These are phyloP conservation scores for Saturnispora zaruensis DNA, from an alignment of 805 yeast species.

Conservation along the genomic window DNA sequence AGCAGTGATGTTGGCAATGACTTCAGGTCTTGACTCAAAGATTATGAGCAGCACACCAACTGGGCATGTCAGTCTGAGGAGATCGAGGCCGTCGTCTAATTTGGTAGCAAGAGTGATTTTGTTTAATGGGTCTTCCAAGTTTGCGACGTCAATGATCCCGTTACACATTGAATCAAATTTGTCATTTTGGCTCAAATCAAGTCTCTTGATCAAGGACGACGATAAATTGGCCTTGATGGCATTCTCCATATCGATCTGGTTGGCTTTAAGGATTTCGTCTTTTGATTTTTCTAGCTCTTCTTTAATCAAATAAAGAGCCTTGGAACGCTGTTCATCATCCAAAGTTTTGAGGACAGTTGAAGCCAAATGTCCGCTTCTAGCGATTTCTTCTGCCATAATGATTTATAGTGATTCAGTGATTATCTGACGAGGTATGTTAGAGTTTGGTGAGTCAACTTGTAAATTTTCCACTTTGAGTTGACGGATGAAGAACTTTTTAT, in stretches of 20 bases:
- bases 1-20: slow-evolving; percentile 94
- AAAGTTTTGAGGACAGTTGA: slow-evolving; percentile 77
- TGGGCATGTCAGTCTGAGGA: slow-evolving; percentile 83
- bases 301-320: slow-evolving; percentile 64
- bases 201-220: slow-evolving; percentile 66
- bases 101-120: slow-evolving; percentile 72
- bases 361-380: slow-evolving; percentile 72
- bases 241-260: slow-evolving; percentile 60
- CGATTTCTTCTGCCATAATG: slow-evolving; percentile 62
- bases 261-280: slow-evolving; percentile 59
- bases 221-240: slow-evolving; percentile 59
- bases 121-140: slow-evolving; percentile 88
- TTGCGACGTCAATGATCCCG: slow-evolving; percentile 88
- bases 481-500: no score
- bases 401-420: neutral
- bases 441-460: no score
- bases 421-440: no score
- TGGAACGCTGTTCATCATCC: slow-evolving; percentile 60
- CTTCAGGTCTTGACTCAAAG: slow-evolving; percentile 96
- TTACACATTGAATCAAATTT: slow-evolving; percentile 92
- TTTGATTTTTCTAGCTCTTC: slow-evolving; percentile 56
- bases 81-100: slow-evolving; percentile 80
- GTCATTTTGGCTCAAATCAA: slow-evolving; percentile 73
- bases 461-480: no score
- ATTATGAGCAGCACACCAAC: slow-evolving; percentile 89